Evolutionary conservation across 2,329 filamentous ascomycete genomes (phyloP), one percentile per base, ranked within the genome.

Genomic region (Biscogniauxia marginata): DNA sequence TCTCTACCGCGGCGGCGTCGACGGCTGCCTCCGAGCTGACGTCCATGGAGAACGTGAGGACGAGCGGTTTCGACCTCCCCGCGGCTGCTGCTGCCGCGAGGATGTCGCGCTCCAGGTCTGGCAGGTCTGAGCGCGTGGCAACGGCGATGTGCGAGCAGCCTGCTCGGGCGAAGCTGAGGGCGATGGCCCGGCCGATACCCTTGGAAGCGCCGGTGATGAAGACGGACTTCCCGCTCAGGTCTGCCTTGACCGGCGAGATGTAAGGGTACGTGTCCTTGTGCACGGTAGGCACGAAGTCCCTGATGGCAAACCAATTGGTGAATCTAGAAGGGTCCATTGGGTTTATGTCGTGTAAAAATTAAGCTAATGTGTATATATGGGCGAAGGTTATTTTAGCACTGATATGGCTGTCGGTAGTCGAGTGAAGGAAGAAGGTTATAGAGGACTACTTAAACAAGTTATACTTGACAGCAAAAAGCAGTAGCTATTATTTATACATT

Each of bases 171-270:
- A 77, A 84, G 39, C 76, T 73, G 22, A 80, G 62, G 2, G 79
- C 80, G 5, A 74, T 80, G 16, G 74, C 71, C 1, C 71, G 71
- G 7, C 80, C 80, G 47, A 80, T 74, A 11, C 78, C 77, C 25
- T 71, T 75, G 1, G 75, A 77, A 0, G 75, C 78, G 8, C 80
- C 80, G 3, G 75, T 79, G 48, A 83, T 74, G 54, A 84, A 70
- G 45, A 68, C 60, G 4, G 62, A 56, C 44, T 62, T 67, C 8
- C 61, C 63, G 50, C 20, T 24, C n/a, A 62, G 55, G 51, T 61
- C 46, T 46, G 49, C 55, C 16, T 24, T 44, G n/a, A n/a, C n/a
- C 0, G 59, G 23, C 24, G 58, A 56, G 45, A 63, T 60, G 48
- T 62, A 59, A 16, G 61, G 50, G 55, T 70, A 70, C 0, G 67